phyloP scores from a whole-genome alignment of 2,329 filamentous ascomycete genomes.

The Penicillium oxalicum region DNA sequence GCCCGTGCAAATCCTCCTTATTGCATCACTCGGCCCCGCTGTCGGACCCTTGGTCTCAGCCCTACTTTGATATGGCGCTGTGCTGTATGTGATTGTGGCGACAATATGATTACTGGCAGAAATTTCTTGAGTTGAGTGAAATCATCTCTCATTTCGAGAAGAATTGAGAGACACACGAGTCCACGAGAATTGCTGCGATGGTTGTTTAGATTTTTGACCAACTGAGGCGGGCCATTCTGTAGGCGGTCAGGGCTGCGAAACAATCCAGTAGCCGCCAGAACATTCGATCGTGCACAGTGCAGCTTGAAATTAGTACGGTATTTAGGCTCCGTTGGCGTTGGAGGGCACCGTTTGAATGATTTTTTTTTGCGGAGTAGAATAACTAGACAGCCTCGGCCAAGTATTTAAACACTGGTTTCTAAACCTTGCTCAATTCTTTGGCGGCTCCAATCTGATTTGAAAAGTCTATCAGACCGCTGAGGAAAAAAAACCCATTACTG shows the following conservation, averaged over 20 bases:
- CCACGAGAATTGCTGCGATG: too few relatives aligned
- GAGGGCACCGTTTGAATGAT: not conserved
- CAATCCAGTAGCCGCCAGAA: conserved; percentile 34
- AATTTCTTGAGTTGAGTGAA: too few relatives aligned
- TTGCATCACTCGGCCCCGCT: not conserved
- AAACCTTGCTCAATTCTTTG: not conserved
- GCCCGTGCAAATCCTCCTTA: too few relatives aligned
- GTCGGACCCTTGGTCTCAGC: conserved; percentile 5
- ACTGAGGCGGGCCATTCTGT: not conserved
- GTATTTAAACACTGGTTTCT: conserved; percentile 11
- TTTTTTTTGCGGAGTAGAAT: not conserved
- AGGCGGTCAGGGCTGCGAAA: conserved; percentile 24
- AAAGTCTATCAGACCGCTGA: conserved; percentile 19
- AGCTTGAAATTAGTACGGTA: conserved; percentile 9
- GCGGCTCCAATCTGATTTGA: not conserved
- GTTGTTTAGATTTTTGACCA: too few relatives aligned
- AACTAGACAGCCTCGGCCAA: too few relatives aligned
- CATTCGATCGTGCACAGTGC: conserved; percentile 29
- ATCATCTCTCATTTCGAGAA: too few relatives aligned
- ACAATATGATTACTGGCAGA: too few relatives aligned
- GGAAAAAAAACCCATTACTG: conserved; percentile 2
- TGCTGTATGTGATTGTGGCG: too few relatives aligned
- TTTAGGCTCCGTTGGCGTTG: conserved; percentile 7
- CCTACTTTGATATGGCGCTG: not conserved
- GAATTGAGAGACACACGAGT: too few relatives aligned